Conservation (phyloP, 495 filamentous ascomycete genomes). For the Aspergillus coremiiformis region DNA sequence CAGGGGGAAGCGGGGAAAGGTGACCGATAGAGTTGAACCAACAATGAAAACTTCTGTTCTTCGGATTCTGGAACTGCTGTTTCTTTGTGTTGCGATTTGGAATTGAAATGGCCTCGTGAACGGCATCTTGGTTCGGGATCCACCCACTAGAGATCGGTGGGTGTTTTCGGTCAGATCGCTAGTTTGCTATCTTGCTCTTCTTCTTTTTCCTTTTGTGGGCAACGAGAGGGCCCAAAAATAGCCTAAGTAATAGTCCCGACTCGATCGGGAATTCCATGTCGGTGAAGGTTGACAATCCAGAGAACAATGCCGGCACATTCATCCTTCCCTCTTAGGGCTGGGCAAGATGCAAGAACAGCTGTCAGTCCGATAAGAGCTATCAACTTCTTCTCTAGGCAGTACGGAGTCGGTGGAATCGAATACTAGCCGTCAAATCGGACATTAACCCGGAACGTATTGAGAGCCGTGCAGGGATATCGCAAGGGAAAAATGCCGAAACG, state of each 20-base stretch:
- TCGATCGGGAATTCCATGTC: not conserved
- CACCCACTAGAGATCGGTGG: not conserved
- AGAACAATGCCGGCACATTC: not conserved
- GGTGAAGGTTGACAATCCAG: not conserved
- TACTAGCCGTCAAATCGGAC: not conserved
- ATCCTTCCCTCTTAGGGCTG: too few relatives aligned
- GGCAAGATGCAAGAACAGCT: constrained; percentile 11
- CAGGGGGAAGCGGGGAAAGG: too few relatives aligned
- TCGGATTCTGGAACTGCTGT: too few relatives aligned
- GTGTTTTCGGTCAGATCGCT: not conserved
- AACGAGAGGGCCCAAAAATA: not conserved
- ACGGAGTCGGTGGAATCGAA: not conserved
- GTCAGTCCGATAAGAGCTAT: constrained; percentile 2
- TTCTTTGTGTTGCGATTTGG: not conserved
- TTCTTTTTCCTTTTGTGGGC: not conserved
- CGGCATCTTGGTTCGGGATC: not conserved
- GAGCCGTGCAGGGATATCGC: not conserved
- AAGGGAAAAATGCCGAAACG: not conserved
- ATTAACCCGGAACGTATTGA: not conserved
- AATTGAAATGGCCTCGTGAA: not conserved
- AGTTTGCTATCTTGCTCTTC: not conserved
- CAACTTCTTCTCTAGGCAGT: not conserved
- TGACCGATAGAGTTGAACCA: too few relatives aligned
- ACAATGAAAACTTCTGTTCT: too few relatives aligned
- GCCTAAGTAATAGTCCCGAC: not conserved